Base-by-base conservation (phyloP, 2,329 filamentous ascomycete genomes). In the Alternaria atra region DNA sequence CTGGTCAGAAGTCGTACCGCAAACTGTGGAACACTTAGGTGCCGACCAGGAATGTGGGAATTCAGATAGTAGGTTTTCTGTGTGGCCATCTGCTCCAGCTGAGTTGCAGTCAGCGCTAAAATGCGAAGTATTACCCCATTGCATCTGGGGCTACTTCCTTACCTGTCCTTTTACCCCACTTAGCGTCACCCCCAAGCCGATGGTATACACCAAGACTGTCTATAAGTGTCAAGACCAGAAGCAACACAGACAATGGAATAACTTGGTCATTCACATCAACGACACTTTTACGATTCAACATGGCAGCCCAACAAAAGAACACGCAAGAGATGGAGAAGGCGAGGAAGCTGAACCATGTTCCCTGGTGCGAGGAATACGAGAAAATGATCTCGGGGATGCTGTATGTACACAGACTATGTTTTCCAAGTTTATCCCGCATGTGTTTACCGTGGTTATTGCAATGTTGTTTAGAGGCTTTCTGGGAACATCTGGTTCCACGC, bases 381-480 rank as follows among this genome's bases (percentile, higher is more conserved):
- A 86, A 85, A 69, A 89, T 89, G 86, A 85, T 89, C 48, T 89
- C 86, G 0, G 86, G 87, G 29, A 86, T 89, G 80, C 79, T 88
- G 85, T 87, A 73, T 66, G 81, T 72, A 17, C 17, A 30, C 25
- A 6, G 6, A 7, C 12, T 30, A 3, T 44, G 6, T 20, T 51
- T 6, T 42, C n/a, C 1, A 27, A 17, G 2, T 35, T 20, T 6
- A 20, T 4, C 17, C 5, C 8, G 20, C 5, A 35, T 15, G n/a
- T 25, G 17, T 3, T 46, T 15, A 46, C 15, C 17, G 25, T 15
- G 2, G 8, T 25, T 5, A 13, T 15, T 43, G 20, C 20, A 20
- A 20, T 20, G 20, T 20, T 20, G 20, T 20, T 20, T 20, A 20
- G 20, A 20, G 20, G 20, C 20, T 20, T 20, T 20, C 20, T 20